phyloP scores from a whole-genome alignment of 2,329 filamentous ascomycete genomes.

The Trichoderma sp. region DNA sequence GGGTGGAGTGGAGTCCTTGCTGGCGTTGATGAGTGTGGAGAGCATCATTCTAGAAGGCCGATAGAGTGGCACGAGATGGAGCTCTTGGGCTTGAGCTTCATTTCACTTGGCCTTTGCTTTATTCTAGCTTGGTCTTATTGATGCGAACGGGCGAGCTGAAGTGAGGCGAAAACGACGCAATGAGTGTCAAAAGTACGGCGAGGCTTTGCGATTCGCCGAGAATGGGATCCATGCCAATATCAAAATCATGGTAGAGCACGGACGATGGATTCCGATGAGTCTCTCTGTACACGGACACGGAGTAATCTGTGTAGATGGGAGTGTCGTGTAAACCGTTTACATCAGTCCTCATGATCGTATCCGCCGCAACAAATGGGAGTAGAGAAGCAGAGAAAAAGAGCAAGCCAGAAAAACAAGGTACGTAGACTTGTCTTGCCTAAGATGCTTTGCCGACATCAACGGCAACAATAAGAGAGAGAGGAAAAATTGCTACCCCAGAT shows the following conservation, averaged over 20 bases:
- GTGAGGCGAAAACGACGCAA: neutral
- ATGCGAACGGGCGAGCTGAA: neutral
- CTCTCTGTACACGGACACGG: neutral
- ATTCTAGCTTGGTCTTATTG: neutral
- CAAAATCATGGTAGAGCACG: neutral
- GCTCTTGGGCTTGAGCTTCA: constrained; percentile 11
- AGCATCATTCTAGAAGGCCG: constrained; percentile 28
- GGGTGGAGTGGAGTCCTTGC: constrained; percentile 19
- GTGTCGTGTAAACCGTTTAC: neutral
- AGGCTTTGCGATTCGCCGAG: neutral
- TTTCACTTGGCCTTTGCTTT: neutral
- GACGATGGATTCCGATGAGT: neutral
- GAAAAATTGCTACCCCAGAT: constrained; percentile 10
- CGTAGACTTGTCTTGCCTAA: neutral
- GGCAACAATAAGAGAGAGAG: neutral
- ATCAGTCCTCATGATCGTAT: neutral
- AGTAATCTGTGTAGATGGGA: neutral
- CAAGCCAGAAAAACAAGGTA: neutral
- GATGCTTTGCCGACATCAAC: neutral
- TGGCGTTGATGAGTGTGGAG: constrained; percentile 21
- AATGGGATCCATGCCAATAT: neutral
- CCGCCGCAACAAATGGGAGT: neutral
- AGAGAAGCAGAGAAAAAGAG: neutral
- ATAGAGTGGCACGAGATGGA: constrained; percentile 18
- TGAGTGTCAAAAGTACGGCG: neutral